Conservation (phyloP, 2,329 filamentous ascomycete species). For the Fusarium sp. region DNA sequence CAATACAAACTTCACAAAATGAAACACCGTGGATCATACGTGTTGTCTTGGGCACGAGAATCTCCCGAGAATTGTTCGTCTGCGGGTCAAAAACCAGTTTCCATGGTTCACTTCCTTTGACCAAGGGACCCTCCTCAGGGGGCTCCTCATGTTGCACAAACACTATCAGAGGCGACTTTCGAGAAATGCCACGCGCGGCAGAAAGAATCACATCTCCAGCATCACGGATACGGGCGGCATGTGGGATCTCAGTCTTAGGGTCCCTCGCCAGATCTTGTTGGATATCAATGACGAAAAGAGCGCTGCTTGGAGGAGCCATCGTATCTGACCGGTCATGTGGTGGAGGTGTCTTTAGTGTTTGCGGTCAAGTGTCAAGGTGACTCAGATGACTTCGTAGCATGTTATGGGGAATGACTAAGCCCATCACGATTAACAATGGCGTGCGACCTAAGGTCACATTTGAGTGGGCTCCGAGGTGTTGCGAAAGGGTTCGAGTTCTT, state of each 20-base stretch:
- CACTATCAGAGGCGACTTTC: slow-evolving; percentile 5
- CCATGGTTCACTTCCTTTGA: slow-evolving; percentile 17
- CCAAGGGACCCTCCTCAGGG: slow-evolving; percentile 6
- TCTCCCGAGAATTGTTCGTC: neutral
- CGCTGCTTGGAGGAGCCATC: slow-evolving; percentile 1
- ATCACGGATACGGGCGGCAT: slow-evolving; percentile 10
- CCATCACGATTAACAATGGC: neutral
- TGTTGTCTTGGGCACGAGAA: slow-evolving; percentile 11
- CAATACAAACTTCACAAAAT: neutral
- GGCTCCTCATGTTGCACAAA: slow-evolving; percentile 29
- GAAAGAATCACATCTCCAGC: slow-evolving; percentile 10
- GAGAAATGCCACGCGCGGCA: neutral
- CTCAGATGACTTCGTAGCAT: neutral
- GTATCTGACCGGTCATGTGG: neutral
- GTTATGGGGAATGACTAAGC: slow-evolving; percentile 9
- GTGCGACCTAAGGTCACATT: neutral
- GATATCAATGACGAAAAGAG: slow-evolving; percentile 27
- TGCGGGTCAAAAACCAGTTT: slow-evolving; percentile 10
- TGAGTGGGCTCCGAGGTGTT: neutral
- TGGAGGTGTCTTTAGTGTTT: neutral
- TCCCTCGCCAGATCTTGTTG: slow-evolving; percentile 17
- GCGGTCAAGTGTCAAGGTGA: neutral
- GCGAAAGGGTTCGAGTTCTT: neutral
- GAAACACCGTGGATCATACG: neutral
- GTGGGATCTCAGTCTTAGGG: slow-evolving; percentile 8